phyloP scores from a whole-genome alignment of 1,284 basidiomycete genomes.

The Ceratobasidium theobromae region DNA sequence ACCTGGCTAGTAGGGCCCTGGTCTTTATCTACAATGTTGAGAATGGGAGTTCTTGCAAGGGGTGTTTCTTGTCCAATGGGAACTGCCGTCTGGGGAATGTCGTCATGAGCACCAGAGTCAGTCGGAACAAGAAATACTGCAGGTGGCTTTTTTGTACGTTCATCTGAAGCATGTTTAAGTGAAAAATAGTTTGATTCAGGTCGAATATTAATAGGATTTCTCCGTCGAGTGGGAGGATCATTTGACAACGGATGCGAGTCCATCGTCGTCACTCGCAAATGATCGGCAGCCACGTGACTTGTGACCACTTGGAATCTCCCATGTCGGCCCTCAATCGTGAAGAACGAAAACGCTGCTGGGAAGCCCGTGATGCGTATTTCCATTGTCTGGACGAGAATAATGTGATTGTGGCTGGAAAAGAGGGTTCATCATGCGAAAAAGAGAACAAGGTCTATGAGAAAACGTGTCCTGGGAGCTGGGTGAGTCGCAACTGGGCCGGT shows the following conservation, averaged over 20 bases:
- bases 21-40: constrained; percentile 18
- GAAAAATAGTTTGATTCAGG: constrained; percentile 57
- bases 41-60: constrained; percentile 15
- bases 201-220: constrained; percentile 26
- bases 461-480: constrained; percentile 82
- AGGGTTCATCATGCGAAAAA: constrained; percentile 55
- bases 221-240: constrained; percentile 16
- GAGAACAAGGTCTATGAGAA: constrained; percentile 59
- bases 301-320: neutral
- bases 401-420: constrained; percentile 63
- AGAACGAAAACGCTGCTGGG: constrained; percentile 61
- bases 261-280: constrained; percentile 7
- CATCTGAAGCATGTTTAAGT: constrained; percentile 59
- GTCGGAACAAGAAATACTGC: neutral
- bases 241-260: constrained; percentile 21
- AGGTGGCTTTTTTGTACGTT: constrained; percentile 39
- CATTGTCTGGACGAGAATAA: constrained; percentile 65
- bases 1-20: constrained; percentile 13
- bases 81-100: constrained; percentile 29
- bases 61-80: constrained; percentile 15
- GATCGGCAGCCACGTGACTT: constrained; percentile 18
- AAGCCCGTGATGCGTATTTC: constrained; percentile 72
- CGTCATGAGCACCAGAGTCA: constrained; percentile 35
- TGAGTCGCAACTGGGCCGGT: constrained; percentile 46
- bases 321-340: constrained; percentile 25